A percentile compares a stretch with the other conserved stretches of the same genome.
phyloP scores from a whole-genome alignment of 129 eudicot species.

The Escallonia rubra region DNA sequence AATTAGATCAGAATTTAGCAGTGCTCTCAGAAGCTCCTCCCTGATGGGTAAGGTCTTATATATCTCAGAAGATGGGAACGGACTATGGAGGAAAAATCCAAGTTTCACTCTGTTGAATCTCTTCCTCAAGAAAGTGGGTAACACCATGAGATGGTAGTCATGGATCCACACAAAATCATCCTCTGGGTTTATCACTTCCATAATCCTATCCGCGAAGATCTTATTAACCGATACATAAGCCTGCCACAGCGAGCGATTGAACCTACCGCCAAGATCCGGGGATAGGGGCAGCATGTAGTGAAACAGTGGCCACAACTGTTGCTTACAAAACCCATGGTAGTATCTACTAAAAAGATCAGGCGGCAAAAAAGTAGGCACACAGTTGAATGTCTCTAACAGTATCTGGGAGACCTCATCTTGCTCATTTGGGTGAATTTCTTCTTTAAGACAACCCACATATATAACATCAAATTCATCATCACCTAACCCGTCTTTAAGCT shows the following conservation, averaged over 20 bases:
- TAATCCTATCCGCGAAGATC: slow-evolving; percentile 76
- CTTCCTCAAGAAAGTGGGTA: slow-evolving; percentile 77
- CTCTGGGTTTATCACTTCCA: slow-evolving; percentile 90
- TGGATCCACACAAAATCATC: slow-evolving; percentile 92
- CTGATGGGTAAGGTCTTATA: slow-evolving; percentile 74
- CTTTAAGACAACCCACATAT: slow-evolving; percentile 79
- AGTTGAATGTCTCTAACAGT: slow-evolving; percentile 61
- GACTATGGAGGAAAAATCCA: slow-evolving; percentile 81
- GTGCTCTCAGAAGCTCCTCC: slow-evolving; percentile 71
- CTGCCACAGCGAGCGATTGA: slow-evolving; percentile 75
- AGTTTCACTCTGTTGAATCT: slow-evolving; percentile 76
- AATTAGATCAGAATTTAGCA: slow-evolving; percentile 71
- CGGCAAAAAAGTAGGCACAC: slow-evolving; percentile 76
- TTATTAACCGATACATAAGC: slow-evolving; percentile 91
- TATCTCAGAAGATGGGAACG: slow-evolving; percentile 79
- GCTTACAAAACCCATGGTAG: slow-evolving; percentile 85
- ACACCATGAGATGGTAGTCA: slow-evolving; percentile 82
- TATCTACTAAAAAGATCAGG: slow-evolving; percentile 56
- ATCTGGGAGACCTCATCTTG: slow-evolving; percentile 85
- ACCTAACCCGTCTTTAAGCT: slow-evolving; percentile 65
- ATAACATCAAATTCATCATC: slow-evolving; percentile 63
- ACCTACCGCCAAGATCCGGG: slow-evolving; percentile 82
- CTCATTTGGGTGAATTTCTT: slow-evolving; percentile 62
- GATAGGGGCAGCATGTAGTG: slow-evolving; percentile 86
- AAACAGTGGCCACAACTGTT: slow-evolving; percentile 81